Evolutionary conservation across 1,139 yeast genomes (phyloP).

Genomic region (Candida sp.): DNA sequence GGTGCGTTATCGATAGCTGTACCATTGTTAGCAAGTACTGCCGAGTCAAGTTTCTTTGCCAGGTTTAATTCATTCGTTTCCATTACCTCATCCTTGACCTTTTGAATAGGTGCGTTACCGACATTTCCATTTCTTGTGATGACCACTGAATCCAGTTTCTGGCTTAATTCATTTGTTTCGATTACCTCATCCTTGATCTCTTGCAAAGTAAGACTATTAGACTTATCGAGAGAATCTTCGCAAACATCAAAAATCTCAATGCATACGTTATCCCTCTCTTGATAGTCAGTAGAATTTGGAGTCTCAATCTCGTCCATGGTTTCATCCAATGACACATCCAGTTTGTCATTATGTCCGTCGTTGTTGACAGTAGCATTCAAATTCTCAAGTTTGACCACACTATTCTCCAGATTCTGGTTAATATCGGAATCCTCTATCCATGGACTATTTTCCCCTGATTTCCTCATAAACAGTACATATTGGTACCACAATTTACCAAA

Average conservation of each 20-base stretch:
- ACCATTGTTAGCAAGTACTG: no score
- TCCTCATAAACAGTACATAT: constrained; percentile 10
- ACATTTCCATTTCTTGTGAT: not conserved
- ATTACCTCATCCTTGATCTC: not conserved
- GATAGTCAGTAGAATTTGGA: not conserved
- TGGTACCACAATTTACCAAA: constrained; percentile 17
- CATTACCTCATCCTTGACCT: not conserved
- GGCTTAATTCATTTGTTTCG: not conserved
- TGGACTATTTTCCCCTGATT: not conserved
- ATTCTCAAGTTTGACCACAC: not conserved
- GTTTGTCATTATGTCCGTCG: not conserved
- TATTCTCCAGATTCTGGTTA: not conserved
- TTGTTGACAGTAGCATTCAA: not conserved
- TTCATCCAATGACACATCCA: not conserved
- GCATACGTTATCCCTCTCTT: not conserved
- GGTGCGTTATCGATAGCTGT: no score
- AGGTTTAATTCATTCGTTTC: not conserved
- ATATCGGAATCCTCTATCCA: not conserved
- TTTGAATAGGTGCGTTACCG: not conserved
- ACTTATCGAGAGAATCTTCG: not conserved
- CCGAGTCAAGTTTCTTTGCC: no score
- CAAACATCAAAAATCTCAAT: not conserved
- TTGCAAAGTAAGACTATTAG: not conserved
- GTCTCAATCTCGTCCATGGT: not conserved
- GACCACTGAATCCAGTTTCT: not conserved